Conservation (phyloP, 495 filamentous ascomycete species). For the Podospora bellae-mahoneyi region DNA sequence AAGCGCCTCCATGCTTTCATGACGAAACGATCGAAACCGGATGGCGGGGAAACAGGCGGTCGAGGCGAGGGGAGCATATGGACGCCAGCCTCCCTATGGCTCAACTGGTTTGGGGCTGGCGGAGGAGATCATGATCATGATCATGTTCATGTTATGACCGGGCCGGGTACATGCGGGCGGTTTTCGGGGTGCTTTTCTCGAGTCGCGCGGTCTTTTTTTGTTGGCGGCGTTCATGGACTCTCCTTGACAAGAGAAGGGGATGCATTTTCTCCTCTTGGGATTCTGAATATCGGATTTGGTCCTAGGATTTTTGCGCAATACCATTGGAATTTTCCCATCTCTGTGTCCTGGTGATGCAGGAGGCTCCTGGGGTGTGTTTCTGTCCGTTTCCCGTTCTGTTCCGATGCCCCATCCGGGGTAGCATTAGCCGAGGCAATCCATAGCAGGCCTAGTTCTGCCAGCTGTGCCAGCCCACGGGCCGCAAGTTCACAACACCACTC, state of each 20-base stretch:
- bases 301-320: slow-evolving; percentile 11
- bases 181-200: not conserved
- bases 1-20: slow-evolving; percentile 21
- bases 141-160: slow-evolving; percentile 10
- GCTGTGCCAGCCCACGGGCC: not conserved
- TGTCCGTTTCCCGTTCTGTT: not conserved
- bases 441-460: not conserved
- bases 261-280: slow-evolving; percentile 9
- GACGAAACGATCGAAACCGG: not conserved
- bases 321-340: slow-evolving; percentile 4
- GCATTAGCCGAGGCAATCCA: slow-evolving; percentile 6
- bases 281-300: slow-evolving; percentile 7
- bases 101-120: not conserved
- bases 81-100: not conserved
- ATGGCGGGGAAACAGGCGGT: not conserved
- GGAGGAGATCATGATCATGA: not conserved
- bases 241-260: slow-evolving; percentile 5
- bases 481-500: not conserved
- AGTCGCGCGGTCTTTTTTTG: slow-evolving; percentile 11
- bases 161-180: slow-evolving; percentile 13
- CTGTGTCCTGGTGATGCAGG: not conserved
- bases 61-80: not conserved
- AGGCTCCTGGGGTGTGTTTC: slow-evolving; percentile 9
- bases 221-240: slow-evolving; percentile 22
- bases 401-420: slow-evolving; percentile 28